Evolutionary conservation across 2,329 filamentous ascomycete species (phyloP).

Genomic region (Alternaria consortialis): DNA sequence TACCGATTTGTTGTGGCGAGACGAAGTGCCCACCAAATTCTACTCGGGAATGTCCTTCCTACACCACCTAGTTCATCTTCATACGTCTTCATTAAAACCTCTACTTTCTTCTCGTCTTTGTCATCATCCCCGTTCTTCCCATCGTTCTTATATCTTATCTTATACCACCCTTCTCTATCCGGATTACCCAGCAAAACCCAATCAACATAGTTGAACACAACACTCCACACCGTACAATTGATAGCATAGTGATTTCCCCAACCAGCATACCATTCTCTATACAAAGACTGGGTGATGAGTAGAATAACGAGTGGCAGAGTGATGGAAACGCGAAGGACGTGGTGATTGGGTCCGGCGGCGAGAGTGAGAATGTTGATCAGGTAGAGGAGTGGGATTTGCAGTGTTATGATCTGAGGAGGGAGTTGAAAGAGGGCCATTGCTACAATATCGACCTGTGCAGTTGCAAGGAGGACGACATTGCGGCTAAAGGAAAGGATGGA

Average conservation of each 20-base stretch:
- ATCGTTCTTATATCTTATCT: conserved; percentile 20
- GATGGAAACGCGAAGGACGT: conserved; percentile 14
- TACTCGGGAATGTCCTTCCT: conserved; percentile 17
- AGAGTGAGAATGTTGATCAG: conserved; percentile 26
- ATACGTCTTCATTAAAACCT: conserved; percentile 2
- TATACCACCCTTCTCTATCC: conserved; percentile 38
- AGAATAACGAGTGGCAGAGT: conserved; percentile 27
- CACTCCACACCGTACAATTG: conserved; percentile 15
- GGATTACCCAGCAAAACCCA: conserved; percentile 33
- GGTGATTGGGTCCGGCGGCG: conserved; percentile 17
- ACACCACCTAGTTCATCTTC: not conserved
- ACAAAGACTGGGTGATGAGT: conserved; percentile 28
- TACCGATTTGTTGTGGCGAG: conserved; percentile 29
- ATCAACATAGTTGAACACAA: conserved; percentile 28
- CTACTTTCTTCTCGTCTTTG: not conserved
- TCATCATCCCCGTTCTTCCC: not conserved
- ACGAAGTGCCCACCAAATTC: conserved; percentile 35
- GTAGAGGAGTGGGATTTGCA: conserved; percentile 27
- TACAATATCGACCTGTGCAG: not conserved
- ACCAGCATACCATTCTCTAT: conserved; percentile 15
- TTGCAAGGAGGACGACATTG: not conserved
- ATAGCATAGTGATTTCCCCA: conserved; percentile 29
- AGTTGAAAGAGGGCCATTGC: conserved; percentile 14
- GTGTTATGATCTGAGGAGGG: conserved; percentile 10
- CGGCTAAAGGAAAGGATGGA: not conserved